Base-by-base conservation (phyloP, 495 filamentous ascomycete genomes). In the Podospora bellae-mahoneyi region DNA sequence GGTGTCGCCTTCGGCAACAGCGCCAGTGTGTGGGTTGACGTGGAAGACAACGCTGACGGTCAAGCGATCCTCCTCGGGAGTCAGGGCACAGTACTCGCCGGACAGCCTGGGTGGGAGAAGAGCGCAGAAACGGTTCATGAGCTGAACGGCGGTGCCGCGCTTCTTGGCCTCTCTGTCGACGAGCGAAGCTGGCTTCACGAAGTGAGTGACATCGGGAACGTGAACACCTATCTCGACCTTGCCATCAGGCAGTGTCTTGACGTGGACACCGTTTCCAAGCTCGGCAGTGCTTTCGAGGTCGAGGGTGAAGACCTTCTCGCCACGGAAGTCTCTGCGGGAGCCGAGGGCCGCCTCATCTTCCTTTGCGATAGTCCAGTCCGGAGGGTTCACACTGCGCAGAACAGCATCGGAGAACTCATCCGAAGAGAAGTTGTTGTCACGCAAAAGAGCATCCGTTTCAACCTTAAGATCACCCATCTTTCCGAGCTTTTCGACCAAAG, bases 401-500 rank as follows among this genome's bases (percentile, higher is more conserved):
- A 99, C 96, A 53, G 96, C 95, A 69, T 98, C 95, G 7, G 93
- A 94, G 78, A 99, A 99, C 70, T 99, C 96, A 73, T 99, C 95
- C 0, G 94, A 93, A 6, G 91, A 90, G 74, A 99, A 99, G 82
- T 99, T 99, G 84, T 99, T 99, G 78, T 99, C 95, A 59, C 95
- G 89, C 55, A 99, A 89, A 27, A 99, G 86, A 56, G 95, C 95
- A 81, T 99, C 96, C 4, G 96, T 99, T 81, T 99, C 95, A 32
- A 98, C 94, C 77, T 91, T 96, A 71, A 96, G 83, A 76, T 98
- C 92, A 66, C 95, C 95, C 92, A 98, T 98, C 79, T 93, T 93
- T 62, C 95, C 95, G 58, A 99, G 89, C 79, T 96, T 92, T 81
- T 99, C 95, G 27, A 97, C 95, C 58, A 99, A 88, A 5, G 96